Evolutionary conservation across 1,284 basidiomycete genomes (phyloP).

Genomic region (Cryptococcus sp.): DNA sequence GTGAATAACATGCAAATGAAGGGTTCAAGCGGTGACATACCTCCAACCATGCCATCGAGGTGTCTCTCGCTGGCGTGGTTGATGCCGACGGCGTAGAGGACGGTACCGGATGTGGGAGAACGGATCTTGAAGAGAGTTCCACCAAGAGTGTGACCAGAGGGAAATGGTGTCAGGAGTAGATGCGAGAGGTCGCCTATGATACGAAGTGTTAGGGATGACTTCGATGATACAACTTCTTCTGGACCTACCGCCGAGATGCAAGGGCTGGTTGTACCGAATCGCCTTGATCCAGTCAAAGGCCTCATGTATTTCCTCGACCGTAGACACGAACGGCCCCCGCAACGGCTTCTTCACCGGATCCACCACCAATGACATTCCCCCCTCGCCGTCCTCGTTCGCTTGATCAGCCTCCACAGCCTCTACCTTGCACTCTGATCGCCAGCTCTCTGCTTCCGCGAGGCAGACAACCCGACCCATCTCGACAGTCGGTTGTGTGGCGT

Average conservation of each 20-base stretch:
- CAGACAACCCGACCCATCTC: slow-evolving; percentile 92
- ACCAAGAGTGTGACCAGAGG: slow-evolving; percentile 91
- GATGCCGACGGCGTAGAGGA: slow-evolving; percentile 91
- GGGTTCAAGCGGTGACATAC: slow-evolving; percentile 19
- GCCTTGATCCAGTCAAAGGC: slow-evolving; percentile 91
- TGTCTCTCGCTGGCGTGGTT: slow-evolving; percentile 97
- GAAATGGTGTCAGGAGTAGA: slow-evolving; percentile 92
- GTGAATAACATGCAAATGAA: slow-evolving; percentile 53
- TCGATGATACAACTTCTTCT: background rate
- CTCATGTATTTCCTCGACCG: slow-evolving; percentile 81
- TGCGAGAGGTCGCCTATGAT: slow-evolving; percentile 42
- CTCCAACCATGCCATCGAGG: slow-evolving; percentile 81
- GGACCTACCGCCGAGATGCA: slow-evolving; percentile 80
- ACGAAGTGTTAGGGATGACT: background rate
- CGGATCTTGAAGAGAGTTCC: slow-evolving; percentile 98
- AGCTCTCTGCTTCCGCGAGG: slow-evolving; percentile 74
- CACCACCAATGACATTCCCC: background rate
- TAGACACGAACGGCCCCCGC: slow-evolving; percentile 54
- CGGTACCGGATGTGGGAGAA: slow-evolving; percentile 91
- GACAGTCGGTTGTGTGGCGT: slow-evolving; percentile 91
- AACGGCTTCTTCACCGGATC: slow-evolving; percentile 41
- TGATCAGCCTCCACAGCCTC: slow-evolving; percentile 31
- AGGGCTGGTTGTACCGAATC: slow-evolving; percentile 90
- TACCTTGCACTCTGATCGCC: slow-evolving; percentile 71
- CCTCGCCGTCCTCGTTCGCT: slow-evolving; percentile 15